Evolutionary conservation across 140 eudicot genomes (phyloP).

Genomic region (Flaveria floridana): DNA sequence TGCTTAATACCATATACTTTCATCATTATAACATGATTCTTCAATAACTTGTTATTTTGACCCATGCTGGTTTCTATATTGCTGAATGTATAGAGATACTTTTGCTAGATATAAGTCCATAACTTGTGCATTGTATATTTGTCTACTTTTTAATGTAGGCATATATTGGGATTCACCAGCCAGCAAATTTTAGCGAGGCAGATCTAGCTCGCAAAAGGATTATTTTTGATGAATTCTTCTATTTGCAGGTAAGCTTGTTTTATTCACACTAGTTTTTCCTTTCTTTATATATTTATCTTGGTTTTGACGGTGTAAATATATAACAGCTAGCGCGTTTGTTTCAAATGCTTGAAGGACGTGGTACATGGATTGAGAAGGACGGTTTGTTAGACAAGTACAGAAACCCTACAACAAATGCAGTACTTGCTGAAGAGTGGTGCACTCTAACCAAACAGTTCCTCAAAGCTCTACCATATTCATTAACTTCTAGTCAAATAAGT

Average conservation of each 20-base stretch:
- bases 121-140: neutral
- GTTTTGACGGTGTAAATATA: constrained; percentile 17
- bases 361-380: constrained; percentile 72
- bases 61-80: neutral
- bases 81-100: neutral
- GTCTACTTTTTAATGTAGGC: constrained; percentile 52
- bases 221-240: constrained; percentile 93
- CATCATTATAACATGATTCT: neutral
- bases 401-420: constrained; percentile 52
- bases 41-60: neutral
- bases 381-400: constrained; percentile 72
- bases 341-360: constrained; percentile 97
- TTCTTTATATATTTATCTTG: constrained; percentile 2
- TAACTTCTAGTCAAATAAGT: constrained; percentile 77
- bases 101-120: constrained; percentile 18
- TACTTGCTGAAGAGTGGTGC: constrained; percentile 69
- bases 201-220: constrained; percentile 94
- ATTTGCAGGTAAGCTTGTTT: constrained; percentile 64
- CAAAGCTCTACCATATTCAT: constrained; percentile 76
- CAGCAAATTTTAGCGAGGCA: constrained; percentile 62
- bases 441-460: constrained; percentile 56
- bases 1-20: neutral
- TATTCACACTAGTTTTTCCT: neutral
- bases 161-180: constrained; percentile 89
- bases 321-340: constrained; percentile 75